Conservation (phyloP, 306 rosid genomes). For the Mimosa pudica region DNA sequence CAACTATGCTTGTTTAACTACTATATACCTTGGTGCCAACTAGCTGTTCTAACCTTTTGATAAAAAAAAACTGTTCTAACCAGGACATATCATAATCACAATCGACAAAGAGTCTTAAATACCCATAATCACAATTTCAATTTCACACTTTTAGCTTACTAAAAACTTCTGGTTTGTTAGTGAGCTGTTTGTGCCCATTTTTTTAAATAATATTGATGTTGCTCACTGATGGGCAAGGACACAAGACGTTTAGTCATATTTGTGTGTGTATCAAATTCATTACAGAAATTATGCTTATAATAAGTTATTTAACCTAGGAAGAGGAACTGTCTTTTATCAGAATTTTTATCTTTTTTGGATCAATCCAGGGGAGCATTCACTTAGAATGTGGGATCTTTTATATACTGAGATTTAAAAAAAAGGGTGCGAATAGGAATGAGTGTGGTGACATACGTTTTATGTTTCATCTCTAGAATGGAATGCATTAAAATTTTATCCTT, state of each 20-base stretch:
- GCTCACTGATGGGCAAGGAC: neutral
- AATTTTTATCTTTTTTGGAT: neutral
- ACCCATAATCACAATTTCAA: no score
- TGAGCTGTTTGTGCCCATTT: neutral
- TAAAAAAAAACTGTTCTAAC: no score
- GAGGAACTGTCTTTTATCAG: neutral
- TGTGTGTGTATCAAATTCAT: neutral
- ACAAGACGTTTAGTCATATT: neutral
- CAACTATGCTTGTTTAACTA: no score
- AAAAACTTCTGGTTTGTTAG: neutral
- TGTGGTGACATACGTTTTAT: neutral
- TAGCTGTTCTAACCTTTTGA: no score
- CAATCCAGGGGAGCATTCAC: neutral
- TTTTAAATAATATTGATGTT: neutral
- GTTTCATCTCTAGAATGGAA: neutral
- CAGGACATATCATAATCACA: no score
- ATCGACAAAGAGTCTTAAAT: no score
- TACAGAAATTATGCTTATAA: neutral
- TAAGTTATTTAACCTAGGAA: neutral
- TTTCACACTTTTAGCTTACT: neutral
- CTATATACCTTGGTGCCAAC: no score
- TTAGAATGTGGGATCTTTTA: neutral
- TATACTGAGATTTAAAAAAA: neutral
- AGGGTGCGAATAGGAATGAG: neutral
- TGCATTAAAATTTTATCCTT: conserved; percentile 3